Base-by-base conservation (phyloP, 140 eudicot species). In the Flaveria floridana region DNA sequence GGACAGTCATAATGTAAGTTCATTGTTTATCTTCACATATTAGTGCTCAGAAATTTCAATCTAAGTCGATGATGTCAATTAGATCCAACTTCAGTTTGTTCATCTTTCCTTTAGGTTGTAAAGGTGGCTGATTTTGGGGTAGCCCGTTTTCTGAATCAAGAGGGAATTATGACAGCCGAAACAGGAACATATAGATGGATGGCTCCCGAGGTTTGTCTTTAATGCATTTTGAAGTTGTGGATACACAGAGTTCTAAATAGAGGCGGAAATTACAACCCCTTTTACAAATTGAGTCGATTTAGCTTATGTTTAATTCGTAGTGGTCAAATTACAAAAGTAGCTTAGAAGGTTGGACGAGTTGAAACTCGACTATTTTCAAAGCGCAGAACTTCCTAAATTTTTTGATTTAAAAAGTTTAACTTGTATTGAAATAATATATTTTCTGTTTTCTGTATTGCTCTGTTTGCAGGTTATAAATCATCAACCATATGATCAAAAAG, bases 101-200 rank as follows among this genome's bases (percentile, higher is more conserved):
- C 14, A 42, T 64, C 26, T 44, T 79, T 58, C 59, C 52, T 81
- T 19, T 77, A 93, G 98, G 96, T 93, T 83, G 91, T 93, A 53
- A 93, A 93, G 88, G 97, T 93, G 72, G 97, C 98, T 48, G 98
- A 93, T 84, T 93, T 93, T 84, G 97, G 98, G 75, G 89, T 93
- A 59, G 98, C 98, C 71, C 93, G 97, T 74, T 93, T 93, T 82
- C 94, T 78, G 82, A 85, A 82, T 73, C 86, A 82, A 59, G 96
- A 85, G 74, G 98, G 97, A 59, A 93, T 85, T 19, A 93, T 93
- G 98, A 93, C 98, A 19, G 98, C 98, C 39, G 97, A 93, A 84
- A 93, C 98, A 0, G 98, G 98, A 78, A 93, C 98, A 13, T 93
- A 93, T 75, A 84, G 98, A 79, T 93, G 98, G 98, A 93, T 93